Evolutionary conservation across 805 yeast species (phyloP).

Genomic region (Suhomyces tanzawaensis): DNA sequence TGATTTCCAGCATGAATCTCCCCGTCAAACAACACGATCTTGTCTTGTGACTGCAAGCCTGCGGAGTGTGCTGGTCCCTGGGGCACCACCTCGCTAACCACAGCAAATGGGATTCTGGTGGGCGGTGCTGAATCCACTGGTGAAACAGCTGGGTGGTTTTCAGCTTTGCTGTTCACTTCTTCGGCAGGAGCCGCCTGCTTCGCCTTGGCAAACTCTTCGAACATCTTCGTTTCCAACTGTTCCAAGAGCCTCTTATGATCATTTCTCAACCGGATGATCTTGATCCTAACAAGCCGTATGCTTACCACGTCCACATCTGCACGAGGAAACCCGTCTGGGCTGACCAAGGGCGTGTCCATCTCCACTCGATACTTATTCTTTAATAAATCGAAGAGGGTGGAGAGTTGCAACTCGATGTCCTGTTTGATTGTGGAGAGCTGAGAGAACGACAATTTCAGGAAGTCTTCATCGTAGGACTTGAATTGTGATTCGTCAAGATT

Average conservation of each 20-base stretch:
- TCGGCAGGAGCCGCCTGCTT: neutral
- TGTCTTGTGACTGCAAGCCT: conserved; percentile 58
- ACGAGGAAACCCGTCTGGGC: conserved; percentile 82
- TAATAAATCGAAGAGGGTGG: conserved; percentile 41
- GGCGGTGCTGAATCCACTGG: neutral
- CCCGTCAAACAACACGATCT: conserved; percentile 50
- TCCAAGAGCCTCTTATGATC: conserved; percentile 56
- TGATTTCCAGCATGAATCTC: conserved; percentile 55
- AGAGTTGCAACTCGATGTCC: conserved; percentile 35
- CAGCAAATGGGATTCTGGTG: conserved; percentile 52
- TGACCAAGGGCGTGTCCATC: conserved; percentile 64
- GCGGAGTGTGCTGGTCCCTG: conserved; percentile 54
- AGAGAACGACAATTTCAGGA: conserved; percentile 13
- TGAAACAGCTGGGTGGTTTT: neutral
- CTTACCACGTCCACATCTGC: conserved; percentile 74
- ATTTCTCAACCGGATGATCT: conserved; percentile 65
- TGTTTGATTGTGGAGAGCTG: conserved; percentile 31
- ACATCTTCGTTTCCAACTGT: conserved; percentile 46
- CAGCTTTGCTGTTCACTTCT: neutral
- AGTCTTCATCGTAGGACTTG: conserved; percentile 18
- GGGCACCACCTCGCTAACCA: conserved; percentile 46
- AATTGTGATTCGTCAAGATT: conserved; percentile 25
- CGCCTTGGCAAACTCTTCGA: conserved; percentile 35
- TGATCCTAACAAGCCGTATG: conserved; percentile 59
- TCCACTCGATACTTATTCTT: conserved; percentile 45